Base-by-base conservation (phyloP, 2,329 filamentous ascomycete genomes). In the Alternaria sp. region DNA sequence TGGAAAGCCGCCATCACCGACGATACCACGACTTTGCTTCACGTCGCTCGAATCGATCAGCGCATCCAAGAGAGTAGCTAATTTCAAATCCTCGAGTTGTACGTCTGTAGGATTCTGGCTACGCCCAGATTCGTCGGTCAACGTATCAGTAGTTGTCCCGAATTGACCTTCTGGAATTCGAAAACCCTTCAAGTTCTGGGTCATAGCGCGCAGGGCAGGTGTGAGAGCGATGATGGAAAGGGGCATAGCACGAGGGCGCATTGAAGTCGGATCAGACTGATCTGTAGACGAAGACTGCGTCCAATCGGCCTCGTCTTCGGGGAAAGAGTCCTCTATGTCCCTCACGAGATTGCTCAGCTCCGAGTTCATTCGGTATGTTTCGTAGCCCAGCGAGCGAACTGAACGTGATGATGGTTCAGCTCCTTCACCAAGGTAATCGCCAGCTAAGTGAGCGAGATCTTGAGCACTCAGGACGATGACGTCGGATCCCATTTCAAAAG, bases 401-500 rank as follows among this genome's bases (percentile, higher is more conserved):
- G 81, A 71, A 32, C 77, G 69, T 12, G 78, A 73, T 83, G 38
- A 87, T 82, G 46, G 86, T 79, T 65, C 80, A n/a, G 80, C 62
- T 61, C 85, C 83, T 69, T 91, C 88, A 5, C 89, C 90, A 9
- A 94, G 78, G 68, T 93, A 92, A 43, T 87, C 84, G 3, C 89
- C 90, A 0, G 89, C 84, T 26, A 95, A 81, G 51, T 89, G 84
- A 3, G 90, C 90, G 54, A 96, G 79, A 70, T 91, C 89, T 63
- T 89, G 86, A 1, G 91, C 87, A 70, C 89, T 86, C 11, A 96
- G 74, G 20, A 86, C 84, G 32, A 95, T 79, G 3, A 94, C 72
- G 65, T 94, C 88, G 3, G 91, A 89, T 7, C 80, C 81, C 6
- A 91, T 80, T 34, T 87, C 83, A 12, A 81, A 80, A 0, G 91